A percentile compares a stretch with the other conserved stretches of the same genome.
phyloP scores from a whole-genome alignment of 2,329 filamentous ascomycete species.

The Dissoconium aciculare region DNA sequence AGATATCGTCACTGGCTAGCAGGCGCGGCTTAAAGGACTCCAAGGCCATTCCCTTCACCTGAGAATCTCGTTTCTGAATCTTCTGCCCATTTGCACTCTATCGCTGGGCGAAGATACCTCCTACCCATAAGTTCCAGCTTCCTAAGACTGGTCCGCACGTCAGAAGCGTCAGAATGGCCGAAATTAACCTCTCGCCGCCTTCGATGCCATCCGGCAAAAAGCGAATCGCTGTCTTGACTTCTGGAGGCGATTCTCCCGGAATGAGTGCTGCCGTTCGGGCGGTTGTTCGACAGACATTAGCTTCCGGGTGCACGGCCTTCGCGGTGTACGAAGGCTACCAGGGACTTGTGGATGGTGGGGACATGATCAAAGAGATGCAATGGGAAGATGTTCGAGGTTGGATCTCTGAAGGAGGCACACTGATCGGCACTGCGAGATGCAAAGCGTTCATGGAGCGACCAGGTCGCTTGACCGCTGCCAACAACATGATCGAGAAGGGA shows the following conservation, averaged over 20 bases:
- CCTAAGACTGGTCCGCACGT: too few relatives aligned
- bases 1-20: too few relatives aligned
- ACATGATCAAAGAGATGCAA: constrained; percentile 72
- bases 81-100: too few relatives aligned
- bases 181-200: constrained; percentile 19
- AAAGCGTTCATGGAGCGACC: constrained; percentile 80
- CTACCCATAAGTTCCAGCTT: neutral
- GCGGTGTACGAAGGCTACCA: constrained; percentile 81
- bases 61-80: too few relatives aligned
- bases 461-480: constrained; percentile 71
- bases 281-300: constrained; percentile 80
- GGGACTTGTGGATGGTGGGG: constrained; percentile 75
- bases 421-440: constrained; percentile 90
- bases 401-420: constrained; percentile 82
- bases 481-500: constrained; percentile 83
- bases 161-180: too few relatives aligned
- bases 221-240: constrained; percentile 81
- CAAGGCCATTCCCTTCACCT: too few relatives aligned
- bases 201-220: constrained; percentile 31
- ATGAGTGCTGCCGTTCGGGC: constrained; percentile 89
- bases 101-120: too few relatives aligned
- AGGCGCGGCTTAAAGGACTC: too few relatives aligned
- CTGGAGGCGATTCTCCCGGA: constrained; percentile 81
- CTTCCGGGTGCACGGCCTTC: constrained; percentile 43
- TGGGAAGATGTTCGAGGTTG: constrained; percentile 94